Evolutionary conservation across 228 moss, liverwort and hornwort species (phyloP).

Genomic region (Sphagnum fallax): DNA sequence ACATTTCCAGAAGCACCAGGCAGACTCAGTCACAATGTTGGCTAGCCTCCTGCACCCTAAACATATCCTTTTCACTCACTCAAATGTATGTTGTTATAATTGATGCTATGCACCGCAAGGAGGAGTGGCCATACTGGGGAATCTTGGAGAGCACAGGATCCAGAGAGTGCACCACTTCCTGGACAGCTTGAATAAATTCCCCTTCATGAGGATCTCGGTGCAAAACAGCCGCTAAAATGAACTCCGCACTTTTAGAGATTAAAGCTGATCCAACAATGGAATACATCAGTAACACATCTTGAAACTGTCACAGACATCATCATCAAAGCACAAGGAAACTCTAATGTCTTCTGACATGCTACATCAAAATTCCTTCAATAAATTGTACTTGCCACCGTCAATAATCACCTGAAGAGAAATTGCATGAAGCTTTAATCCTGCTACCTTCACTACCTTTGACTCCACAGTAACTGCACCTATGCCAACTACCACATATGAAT

Average conservation of each 20-base stretch:
- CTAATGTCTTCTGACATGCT: background rate
- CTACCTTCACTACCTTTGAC: background rate
- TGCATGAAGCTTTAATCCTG: background rate
- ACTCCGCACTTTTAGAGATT: conserved; percentile 50
- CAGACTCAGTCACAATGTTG: too few species aligned
- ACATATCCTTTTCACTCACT: too few species aligned
- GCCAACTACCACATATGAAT: too few species aligned
- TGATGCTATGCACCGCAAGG: background rate
- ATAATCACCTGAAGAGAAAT: too few species aligned
- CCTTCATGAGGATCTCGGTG: conserved; percentile 52
- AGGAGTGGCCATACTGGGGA: conserved; percentile 34
- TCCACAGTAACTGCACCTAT: too few species aligned
- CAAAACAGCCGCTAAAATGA: conserved; percentile 41
- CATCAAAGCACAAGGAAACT: background rate
- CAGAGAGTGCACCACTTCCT: conserved; percentile 57
- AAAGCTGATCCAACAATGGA: conserved; percentile 16
- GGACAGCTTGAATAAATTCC: conserved; percentile 57
- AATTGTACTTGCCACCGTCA: too few species aligned
- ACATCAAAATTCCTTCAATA: background rate
- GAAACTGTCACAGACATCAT: background rate
- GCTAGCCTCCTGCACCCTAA: too few species aligned
- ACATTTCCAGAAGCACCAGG: background rate
- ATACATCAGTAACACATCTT: background rate
- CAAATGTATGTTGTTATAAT: too few species aligned
- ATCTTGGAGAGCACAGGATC: conserved; percentile 51